A percentile compares a stretch with the other conserved stretches of the same genome.
Evolutionary conservation across 208 protist genomes (phyloP).

Genomic region (Wallacemonas sp.): DNA sequence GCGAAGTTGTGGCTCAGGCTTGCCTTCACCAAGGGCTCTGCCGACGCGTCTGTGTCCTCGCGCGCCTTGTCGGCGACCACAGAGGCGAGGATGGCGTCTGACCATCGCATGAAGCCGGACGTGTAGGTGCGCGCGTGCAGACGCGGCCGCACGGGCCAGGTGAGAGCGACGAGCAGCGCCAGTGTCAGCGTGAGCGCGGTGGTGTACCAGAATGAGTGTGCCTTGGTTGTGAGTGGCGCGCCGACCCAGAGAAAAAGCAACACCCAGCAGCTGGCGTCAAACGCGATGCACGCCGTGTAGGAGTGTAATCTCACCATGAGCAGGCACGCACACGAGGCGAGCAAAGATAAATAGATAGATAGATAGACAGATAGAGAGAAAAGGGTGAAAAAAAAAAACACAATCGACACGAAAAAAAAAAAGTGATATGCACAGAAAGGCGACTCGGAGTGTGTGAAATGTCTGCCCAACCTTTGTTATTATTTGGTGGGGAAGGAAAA

Average conservation of each 20-base stretch:
- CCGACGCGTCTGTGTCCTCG: no score
- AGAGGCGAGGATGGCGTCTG: neutral
- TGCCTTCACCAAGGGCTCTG: no score
- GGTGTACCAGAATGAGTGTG: neutral
- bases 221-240: neutral
- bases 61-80: neutral
- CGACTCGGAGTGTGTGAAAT: no score
- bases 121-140: no score
- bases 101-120: constrained; percentile 4
- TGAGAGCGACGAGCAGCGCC: neutral
- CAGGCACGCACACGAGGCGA: no score
- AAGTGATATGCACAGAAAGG: no score
- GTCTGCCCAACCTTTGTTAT: no score
- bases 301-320: neutral
- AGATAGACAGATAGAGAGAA: neutral
- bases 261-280: neutral
- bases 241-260: constrained; percentile 7
- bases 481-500: no score
- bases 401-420: no score
- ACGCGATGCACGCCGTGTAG: neutral
- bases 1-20: neutral
- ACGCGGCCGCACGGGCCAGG: neutral
- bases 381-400: no score
- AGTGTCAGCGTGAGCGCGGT: neutral
- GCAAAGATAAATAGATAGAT: no score